Base-by-base conservation (phyloP, 129 eudicot species). In the Saposhnikovia divaricata region DNA sequence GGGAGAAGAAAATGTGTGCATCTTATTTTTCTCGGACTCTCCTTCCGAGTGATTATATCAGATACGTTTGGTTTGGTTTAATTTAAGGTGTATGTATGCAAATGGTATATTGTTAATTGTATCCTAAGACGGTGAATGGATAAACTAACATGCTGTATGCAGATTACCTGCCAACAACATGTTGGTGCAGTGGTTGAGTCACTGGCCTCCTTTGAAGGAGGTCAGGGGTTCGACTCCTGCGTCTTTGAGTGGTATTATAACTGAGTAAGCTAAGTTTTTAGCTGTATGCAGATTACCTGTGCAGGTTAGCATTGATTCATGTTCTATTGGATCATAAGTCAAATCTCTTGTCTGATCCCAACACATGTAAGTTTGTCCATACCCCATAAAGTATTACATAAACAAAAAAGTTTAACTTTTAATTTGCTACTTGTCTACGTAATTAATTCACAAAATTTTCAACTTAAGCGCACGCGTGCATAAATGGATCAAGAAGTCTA, bases 301-400 rank as follows among this genome's bases (percentile, higher is more conserved):
- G 61, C 43, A 50, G 45, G 65, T 27, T 75, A n/a, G 9, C 7
- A 21, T 4, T 45, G 73, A 42, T 55, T 16, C 51, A 4, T 46
- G 43, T 63, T 77, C 47, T 65, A 19, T 80, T 9, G 73, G 73
- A 75, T 76, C 70, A 68, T 4, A 65, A 78, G 85, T 87, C 89
- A 87, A 84, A 75, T 37, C 77, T 23, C 77, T 43, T 44, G 57
- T 73, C 55, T n/a, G 77, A 73, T 73, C 77, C 77, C 77, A 73
- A 12, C 25, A 73, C 77, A 73, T 15, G 45, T 39, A 42, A 21
- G 16, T 73, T 73, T 73, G 53, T 73, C 53, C 38, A 8, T 4
- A 2, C 47, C 15, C 4, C 37, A 43, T 42, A 38, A 34, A 77
- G 10, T 27, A n/a, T 18, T 19, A 25, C 2, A 25, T 6, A 10